Evolutionary conservation across 139 green algal genomes (phyloP), one percentile per base, ranked within the genome.

Genomic region (Haematococcus sp.): DNA sequence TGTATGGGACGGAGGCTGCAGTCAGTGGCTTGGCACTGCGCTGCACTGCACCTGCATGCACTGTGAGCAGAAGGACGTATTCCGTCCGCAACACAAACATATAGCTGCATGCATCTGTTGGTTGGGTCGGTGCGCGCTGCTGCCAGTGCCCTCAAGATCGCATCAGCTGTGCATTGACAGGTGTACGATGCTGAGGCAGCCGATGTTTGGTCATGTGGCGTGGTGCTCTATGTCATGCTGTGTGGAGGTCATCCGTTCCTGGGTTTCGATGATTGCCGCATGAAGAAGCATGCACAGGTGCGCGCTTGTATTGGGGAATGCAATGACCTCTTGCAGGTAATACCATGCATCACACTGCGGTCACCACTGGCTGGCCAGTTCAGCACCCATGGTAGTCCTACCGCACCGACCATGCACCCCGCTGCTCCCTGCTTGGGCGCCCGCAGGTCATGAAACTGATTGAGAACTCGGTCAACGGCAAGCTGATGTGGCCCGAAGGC

Each of bases 141-240:
- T n/a, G n/a, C 28, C 43, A 40, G 4, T 51, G 52, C 54, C 46
- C 17, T 17, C 46, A 11, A n/a, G 54, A 32, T 61, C 54, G 11
- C 28, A 61, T 22, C 54, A 61, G 28, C 71, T 5, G 27, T 9
- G 27, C 16, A 63, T 28, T 67, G 15, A 19, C 70, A 86, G 55
- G 58, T 64, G 25, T 77, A 83, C 40, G 80, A 84, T 28, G 77
- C 73, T 16, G 81, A 87, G 75, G 61, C 73, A 1, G 81, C 79
- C 0, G 85, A 90, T 74, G 63, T 87, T 17, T 90, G 85, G 85
- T 81, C 74, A 3, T 88, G 82, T 52, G 85, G 85, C 55, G 82
- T 90, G 30, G 73, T 86, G 31, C 40, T 49, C 11, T 49, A 49
- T 70, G 70, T 88, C n/a, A 86, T 86, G 80, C 83, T 88, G 16